Evolutionary conservation across 371 early-diverging fungal species (phyloP), one percentile per base, ranked within the genome.

Genomic region (Zychaea mexicana): DNA sequence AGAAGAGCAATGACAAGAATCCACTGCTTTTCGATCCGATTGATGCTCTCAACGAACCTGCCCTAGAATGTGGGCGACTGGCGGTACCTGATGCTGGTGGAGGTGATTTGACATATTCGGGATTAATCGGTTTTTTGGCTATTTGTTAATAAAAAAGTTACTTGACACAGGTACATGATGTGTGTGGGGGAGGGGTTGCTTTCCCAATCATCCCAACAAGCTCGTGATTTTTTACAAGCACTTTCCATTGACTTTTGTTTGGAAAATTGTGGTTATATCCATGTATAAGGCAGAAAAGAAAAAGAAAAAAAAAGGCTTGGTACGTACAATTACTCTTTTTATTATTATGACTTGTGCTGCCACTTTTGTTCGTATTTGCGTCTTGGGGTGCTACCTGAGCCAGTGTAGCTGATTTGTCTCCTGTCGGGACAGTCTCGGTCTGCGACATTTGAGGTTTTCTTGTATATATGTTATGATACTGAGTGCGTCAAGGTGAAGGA

Each of bases 1-100:
- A 70, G 9, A 70, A 45, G 36, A 70, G 39, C 17, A 70, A 33
- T 9, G 70, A 70, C 39, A 70, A 33, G 52, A 70, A 70, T 19
- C 70, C 64, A 36, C 55, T 39, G 17, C 63, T 28, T 39, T 65
- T 65, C 19, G 61, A 61, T 53, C 61, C 61, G n/a, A 61, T 33
- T 26, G 59, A 58, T n/a, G 59, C 59, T 38, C 26, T 58, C 12
- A 58, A 45, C 2, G 59, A 58, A 7, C 59, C 59, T 17, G 59
- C 31, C 45, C 42, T 58, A 13, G 59, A 58, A 54, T 38, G 19
- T 27, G 24, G 39, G 8, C 55, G 17, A n/a, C 22, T 45, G 10
- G 38, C 21, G 19, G 36, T 36, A 36, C 58, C 58, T 12, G 58
- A 26, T 24, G 38, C 28, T 32, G 61, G 52, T 28, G 61, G 53